Percentiles rank a stretch among this genome's conserved stretches.
phyloP scores from a whole-genome alignment of 2,329 filamentous ascomycete species.

The Cercospora canescens region DNA sequence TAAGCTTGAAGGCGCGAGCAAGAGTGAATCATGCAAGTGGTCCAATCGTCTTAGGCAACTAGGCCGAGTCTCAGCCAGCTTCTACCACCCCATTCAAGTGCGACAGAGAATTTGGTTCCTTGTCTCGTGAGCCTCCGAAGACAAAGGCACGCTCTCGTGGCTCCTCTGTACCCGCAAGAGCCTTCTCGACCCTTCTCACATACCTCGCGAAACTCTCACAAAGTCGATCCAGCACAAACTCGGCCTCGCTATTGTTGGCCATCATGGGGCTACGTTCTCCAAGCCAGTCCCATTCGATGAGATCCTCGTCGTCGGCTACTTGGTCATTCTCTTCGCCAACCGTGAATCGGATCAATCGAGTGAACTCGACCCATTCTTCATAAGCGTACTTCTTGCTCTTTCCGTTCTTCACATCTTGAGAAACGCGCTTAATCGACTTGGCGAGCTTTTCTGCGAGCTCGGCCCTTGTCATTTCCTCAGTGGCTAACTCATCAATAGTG shows the following conservation, averaged over 20 bases:
- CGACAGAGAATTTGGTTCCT: neutral
- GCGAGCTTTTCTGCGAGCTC: conserved; percentile 64
- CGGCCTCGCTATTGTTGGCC: conserved; percentile 61
- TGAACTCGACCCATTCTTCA: conserved; percentile 84
- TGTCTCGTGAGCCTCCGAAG: neutral
- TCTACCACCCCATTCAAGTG: conserved; percentile 43
- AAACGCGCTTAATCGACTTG: conserved; percentile 67
- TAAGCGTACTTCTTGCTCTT: conserved; percentile 70
- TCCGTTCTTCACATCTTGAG: conserved; percentile 60
- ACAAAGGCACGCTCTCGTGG: neutral
- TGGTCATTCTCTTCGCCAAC: conserved; percentile 32
- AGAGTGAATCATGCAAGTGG: conserved; percentile 55
- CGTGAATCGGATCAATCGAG: conserved; percentile 67
- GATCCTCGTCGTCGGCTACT: conserved; percentile 55
- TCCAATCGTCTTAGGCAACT: conserved; percentile 50
- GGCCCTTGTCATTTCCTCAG: conserved; percentile 51
- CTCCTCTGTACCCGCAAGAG: neutral
- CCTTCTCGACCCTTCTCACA: conserved; percentile 28
- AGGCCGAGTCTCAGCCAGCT: conserved; percentile 41
- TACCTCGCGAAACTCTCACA: conserved; percentile 62
- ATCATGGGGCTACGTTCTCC: conserved; percentile 68
- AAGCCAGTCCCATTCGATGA: conserved; percentile 73
- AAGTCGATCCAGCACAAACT: conserved; percentile 66
- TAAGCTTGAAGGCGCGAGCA: conserved; percentile 29
- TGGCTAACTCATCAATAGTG: conserved; percentile 48